Conservation (phyloP, 2,329 filamentous ascomycete genomes). For the Thelonectria rubi region DNA sequence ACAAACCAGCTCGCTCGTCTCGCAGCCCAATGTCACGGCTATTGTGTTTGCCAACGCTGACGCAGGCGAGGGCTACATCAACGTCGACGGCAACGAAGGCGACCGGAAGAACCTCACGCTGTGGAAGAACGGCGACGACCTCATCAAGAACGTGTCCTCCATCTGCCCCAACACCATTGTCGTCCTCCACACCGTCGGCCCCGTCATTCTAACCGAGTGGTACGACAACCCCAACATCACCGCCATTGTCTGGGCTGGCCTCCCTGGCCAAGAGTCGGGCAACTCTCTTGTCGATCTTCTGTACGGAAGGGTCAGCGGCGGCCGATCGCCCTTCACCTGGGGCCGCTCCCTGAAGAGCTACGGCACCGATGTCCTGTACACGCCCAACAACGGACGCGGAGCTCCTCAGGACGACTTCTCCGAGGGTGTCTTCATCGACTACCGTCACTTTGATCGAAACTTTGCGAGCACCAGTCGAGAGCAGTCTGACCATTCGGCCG, state of each 20-base stretch:
- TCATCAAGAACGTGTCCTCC: slow-evolving; percentile 83
- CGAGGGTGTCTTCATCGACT: slow-evolving; percentile 83
- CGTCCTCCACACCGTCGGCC: slow-evolving; percentile 85
- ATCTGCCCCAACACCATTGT: slow-evolving; percentile 90
- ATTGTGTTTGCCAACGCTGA: slow-evolving; percentile 92
- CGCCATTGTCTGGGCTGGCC: slow-evolving; percentile 82
- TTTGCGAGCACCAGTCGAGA: slow-evolving; percentile 44
- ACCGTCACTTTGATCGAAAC: slow-evolving; percentile 71
- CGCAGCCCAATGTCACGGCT: slow-evolving; percentile 71
- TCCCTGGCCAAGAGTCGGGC: slow-evolving; percentile 85
- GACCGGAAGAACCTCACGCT: slow-evolving; percentile 93
- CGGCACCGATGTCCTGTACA: slow-evolving; percentile 71
- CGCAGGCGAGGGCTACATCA: slow-evolving; percentile 87
- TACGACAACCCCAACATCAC: slow-evolving; percentile 81
- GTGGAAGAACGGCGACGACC: slow-evolving; percentile 81
- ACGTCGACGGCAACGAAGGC: slow-evolving; percentile 82
- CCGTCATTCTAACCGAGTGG: slow-evolving; percentile 80
- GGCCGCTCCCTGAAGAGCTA: slow-evolving; percentile 74
- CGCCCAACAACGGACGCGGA: slow-evolving; percentile 71
- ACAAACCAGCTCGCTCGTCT: slow-evolving; percentile 68
- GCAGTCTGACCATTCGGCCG: slow-evolving; percentile 44
- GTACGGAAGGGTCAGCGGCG: slow-evolving; percentile 83
- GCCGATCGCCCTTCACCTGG: slow-evolving; percentile 83
- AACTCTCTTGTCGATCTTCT: slow-evolving; percentile 84
- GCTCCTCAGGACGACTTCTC: slow-evolving; percentile 78